A percentile compares a stretch with the other conserved stretches of the same genome.
Conservation (phyloP, 345 rosid genomes). For the Populus euphratica region DNA sequence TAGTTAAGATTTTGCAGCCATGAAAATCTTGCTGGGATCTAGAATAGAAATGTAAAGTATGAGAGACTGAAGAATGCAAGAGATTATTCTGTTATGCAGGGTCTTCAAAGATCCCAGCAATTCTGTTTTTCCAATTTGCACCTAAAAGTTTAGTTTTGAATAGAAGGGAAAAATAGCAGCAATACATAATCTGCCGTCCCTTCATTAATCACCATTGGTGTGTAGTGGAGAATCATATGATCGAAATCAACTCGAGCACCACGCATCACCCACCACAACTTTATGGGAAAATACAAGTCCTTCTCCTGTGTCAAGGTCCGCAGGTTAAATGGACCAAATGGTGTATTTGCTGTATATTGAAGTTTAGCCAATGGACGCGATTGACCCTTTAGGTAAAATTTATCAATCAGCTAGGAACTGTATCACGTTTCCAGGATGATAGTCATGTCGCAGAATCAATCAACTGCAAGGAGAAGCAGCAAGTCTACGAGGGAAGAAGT, state of each 20-base stretch:
- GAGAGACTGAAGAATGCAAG: not conserved
- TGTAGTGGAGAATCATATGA: conserved; percentile 30
- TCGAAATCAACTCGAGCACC: not conserved
- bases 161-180: not conserved
- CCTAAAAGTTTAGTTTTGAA: not conserved
- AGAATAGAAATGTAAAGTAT: too few relatives aligned
- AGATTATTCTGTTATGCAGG: not conserved
- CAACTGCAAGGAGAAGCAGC: not conserved
- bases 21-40: not conserved
- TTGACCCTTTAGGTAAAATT: not conserved
- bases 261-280: conserved; percentile 9
- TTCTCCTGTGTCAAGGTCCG: not conserved
- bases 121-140: not conserved
- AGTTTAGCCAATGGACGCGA: not conserved
- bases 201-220: conserved; percentile 17
- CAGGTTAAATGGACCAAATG: not conserved
- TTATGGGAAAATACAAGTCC: not conserved
- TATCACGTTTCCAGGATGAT: not conserved
- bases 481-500: not conserved
- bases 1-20: not conserved
- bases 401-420: not conserved
- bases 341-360: not conserved
- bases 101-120: not conserved
- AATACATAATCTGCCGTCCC: not conserved
- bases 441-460: not conserved